Evolutionary conservation across 768 basidiomycete genomes (phyloP), one percentile per base, ranked within the genome.

Genomic region (Kwoniella sp.): DNA sequence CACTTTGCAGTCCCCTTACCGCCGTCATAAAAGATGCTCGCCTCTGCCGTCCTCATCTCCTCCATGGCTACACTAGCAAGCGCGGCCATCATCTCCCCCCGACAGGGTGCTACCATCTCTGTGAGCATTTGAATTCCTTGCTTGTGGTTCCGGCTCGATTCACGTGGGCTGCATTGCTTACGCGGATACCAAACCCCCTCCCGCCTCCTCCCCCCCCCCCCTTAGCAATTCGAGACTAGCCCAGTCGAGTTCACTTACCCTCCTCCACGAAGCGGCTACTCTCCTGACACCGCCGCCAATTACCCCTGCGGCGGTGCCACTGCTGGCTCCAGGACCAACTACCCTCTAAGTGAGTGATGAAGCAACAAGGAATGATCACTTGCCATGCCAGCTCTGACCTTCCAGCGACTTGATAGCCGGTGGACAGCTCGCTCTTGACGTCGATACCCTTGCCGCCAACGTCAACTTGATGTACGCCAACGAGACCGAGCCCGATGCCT

Each of bases 391-490:
- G n/a, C n/a, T n/a, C n/a, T n/a, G n/a, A n/a, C n/a, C n/a, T n/a
- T n/a, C n/a, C n/a, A n/a, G n/a, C n/a, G n/a, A n/a, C 7, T 33
- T 19, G 40, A 15, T 37, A 68, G 66, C 55, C 33, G 73, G 70
- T 15, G 67, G 70, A 10, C 59, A 74, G 26, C 47, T 74, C 44
- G 50, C 66, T 2, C 65, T 74, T 24, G 55, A 51, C 17, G 64
- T 65, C 13, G 61, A 40, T 8, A 66, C 68, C 29, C 58, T 67
- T 25, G 56, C 55, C 5, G 25, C 56, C 52, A 56, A 69, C 49
- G 55, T 74, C 60, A 68, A 70, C 56, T 19, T 74, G 48, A 48
- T 65, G 36, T 68, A 65, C 55, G 55, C 67, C 22, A 61, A 59
- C 58, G 53, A 64, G 29, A 48, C 67, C 29, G 40, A 60, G 37